Evolutionary conservation across 2,329 filamentous ascomycete genomes (phyloP).

Genomic region (Torrubiella hemipterigena): DNA sequence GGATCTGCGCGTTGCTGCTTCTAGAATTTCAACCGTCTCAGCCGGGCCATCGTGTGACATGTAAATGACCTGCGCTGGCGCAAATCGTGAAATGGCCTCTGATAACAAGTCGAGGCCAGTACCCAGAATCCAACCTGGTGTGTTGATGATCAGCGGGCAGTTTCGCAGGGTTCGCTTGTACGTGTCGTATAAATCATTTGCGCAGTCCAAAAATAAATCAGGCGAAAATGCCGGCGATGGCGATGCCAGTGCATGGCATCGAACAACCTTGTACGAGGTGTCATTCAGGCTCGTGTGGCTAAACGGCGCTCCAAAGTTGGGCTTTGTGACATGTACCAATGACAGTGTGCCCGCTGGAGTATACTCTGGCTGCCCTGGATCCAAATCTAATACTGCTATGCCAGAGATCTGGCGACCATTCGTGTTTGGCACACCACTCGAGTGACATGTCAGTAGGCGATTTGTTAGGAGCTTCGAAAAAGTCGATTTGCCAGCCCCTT

Average conservation of each 20-base stretch:
- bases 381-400: constrained; percentile 58
- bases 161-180: constrained; percentile 36
- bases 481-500: constrained; percentile 66
- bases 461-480: constrained; percentile 58
- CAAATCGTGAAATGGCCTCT: constrained; percentile 39
- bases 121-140: constrained; percentile 61
- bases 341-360: constrained; percentile 58
- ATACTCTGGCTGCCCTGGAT: constrained; percentile 69
- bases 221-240: constrained; percentile 54
- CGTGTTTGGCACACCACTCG: constrained; percentile 15
- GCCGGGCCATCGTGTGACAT: constrained; percentile 52
- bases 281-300: constrained; percentile 37
- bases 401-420: constrained; percentile 4
- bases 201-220: constrained; percentile 53
- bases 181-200: constrained; percentile 46
- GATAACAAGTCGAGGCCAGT: constrained; percentile 55
- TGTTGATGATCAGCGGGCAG: constrained; percentile 58
- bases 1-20: constrained; percentile 25
- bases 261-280: constrained; percentile 28
- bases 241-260: constrained; percentile 55
- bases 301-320: constrained; percentile 57
- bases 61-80: constrained; percentile 53
- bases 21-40: constrained; percentile 43
- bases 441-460: constrained; percentile 40
- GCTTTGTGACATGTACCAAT: constrained; percentile 45